phyloP scores from a whole-genome alignment of 192 early-diverging fungal species.

The Podila epicladia region DNA sequence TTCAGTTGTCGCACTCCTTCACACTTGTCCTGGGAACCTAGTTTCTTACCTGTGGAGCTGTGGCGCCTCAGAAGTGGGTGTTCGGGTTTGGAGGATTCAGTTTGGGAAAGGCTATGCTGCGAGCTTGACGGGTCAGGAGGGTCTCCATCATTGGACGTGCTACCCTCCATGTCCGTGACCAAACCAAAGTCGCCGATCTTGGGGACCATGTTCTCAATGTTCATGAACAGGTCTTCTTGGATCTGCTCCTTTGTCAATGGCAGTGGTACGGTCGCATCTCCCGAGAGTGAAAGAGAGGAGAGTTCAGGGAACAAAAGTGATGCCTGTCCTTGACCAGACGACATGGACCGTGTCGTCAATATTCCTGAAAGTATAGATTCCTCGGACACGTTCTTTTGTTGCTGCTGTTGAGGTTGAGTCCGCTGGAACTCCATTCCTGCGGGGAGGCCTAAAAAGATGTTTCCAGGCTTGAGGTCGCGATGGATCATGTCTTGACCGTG shows the following conservation, averaged over 20 bases:
- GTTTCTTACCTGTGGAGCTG: constrained; percentile 27
- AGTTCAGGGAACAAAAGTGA: no score
- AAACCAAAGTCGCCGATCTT: constrained; percentile 99
- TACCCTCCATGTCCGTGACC: constrained; percentile 71
- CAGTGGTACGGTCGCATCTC: not conserved
- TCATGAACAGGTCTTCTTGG: constrained; percentile 52
- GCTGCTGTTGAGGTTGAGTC: constrained; percentile 3
- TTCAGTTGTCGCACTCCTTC: not conserved
- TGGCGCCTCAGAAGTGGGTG: constrained; percentile 22
- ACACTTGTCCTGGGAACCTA: not conserved
- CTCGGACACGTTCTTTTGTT: not conserved
- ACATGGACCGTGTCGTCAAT: not conserved
- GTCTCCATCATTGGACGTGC: constrained; percentile 15
- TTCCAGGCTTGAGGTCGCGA: constrained; percentile 78
- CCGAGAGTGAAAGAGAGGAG: not conserved
- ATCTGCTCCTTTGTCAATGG: constrained; percentile 29
- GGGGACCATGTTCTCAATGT: constrained; percentile 59
- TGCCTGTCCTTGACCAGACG: no score
- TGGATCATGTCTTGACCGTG: constrained; percentile 80
- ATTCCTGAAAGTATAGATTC: not conserved
- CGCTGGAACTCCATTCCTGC: constrained; percentile 10
- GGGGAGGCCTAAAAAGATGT: constrained; percentile 68
- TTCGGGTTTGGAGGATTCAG: not conserved
- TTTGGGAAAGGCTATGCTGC: not conserved
- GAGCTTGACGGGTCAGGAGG: not conserved